Base-by-base conservation (phyloP, 768 basidiomycete genomes). In the Boletus speciosus region DNA sequence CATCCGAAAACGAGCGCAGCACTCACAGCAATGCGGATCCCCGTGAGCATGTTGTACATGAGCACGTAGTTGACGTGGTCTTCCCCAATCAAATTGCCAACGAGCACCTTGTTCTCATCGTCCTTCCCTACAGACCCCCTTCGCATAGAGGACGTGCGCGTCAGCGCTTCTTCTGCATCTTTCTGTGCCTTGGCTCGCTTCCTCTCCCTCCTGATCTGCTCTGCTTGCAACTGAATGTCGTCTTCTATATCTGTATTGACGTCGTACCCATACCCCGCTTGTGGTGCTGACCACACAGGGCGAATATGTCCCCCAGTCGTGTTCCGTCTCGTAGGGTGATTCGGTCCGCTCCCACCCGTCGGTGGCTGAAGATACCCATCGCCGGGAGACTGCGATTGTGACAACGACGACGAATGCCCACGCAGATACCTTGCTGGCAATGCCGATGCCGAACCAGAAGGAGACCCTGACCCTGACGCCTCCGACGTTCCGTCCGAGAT, bases 21-120 rank as follows among this genome's bases (percentile, higher is more conserved):
- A 78, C 88, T 66, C 63, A 93, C 95, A 29, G 87, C 95, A 61
- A 94, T 93, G 39, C 97, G 83, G 57, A 99, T 99, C 5, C 97
- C 97, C 5, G 97, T 99, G 64, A 99, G 79, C 97, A 99, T 99
- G 76, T 99, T 98, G 76, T 98, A 99, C 97, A 98, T 98, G 65
- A 99, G 75, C 54, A 98, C 91, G 62, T 98, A 99, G 76, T 99
- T 99, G 71, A 89, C 95, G 73, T 99, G 97, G 64, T 85, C 96
- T 69, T 98, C 95, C n/a, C 93, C 92, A 59, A 99, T 97, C 61
- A 98, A 74, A 69, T 98, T 98, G 1, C 97, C 97, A 0, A 98
- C 91, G 12, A 95, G 73, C 5, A 87, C 86, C 49, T 69, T 73
- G 29, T 80, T 74, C 46, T 84, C 83, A 19, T 80, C 78, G 41